Conservation (phyloP, 2,329 filamentous ascomycete species). For the Chrysoporthe puriensis region DNA sequence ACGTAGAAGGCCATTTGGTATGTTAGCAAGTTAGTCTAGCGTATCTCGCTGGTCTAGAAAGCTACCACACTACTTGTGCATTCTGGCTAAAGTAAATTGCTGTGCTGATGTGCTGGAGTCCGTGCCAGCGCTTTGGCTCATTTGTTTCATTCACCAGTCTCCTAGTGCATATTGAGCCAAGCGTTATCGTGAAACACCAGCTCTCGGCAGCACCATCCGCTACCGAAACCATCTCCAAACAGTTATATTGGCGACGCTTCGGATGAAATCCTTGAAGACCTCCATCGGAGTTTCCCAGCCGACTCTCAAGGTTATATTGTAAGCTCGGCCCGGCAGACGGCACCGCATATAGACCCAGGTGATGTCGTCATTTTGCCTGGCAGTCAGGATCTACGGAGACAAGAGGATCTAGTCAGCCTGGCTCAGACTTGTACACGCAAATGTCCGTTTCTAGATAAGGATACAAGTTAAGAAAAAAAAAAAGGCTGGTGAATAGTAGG, state of each 20-base stretch:
- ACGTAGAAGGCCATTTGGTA: no score
- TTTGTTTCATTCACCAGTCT: neutral
- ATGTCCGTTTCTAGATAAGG: neutral
- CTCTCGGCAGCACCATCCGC: neutral
- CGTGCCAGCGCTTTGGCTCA: no score
- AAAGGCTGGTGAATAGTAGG: neutral
- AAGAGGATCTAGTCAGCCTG: neutral
- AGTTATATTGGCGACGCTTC: neutral
- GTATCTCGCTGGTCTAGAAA: no score
- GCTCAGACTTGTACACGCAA: neutral
- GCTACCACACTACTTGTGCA: no score
- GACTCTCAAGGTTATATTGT: neutral
- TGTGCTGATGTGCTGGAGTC: no score
- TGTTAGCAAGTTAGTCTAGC: no score
- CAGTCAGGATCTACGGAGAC: neutral
- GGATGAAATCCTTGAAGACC: neutral
- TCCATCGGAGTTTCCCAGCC: neutral
- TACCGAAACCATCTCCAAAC: conserved; percentile 5
- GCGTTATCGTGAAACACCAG: conserved; percentile 2
- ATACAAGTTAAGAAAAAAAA: no score
- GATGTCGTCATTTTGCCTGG: neutral
- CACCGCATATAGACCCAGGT: neutral
- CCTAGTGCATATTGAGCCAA: neutral
- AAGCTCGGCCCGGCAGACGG: neutral
- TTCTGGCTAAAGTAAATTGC: no score